Evolutionary conservation across 139 green algal genomes (phyloP), one percentile per base, ranked within the genome.

Genomic region (Coccomyxa sp.): DNA sequence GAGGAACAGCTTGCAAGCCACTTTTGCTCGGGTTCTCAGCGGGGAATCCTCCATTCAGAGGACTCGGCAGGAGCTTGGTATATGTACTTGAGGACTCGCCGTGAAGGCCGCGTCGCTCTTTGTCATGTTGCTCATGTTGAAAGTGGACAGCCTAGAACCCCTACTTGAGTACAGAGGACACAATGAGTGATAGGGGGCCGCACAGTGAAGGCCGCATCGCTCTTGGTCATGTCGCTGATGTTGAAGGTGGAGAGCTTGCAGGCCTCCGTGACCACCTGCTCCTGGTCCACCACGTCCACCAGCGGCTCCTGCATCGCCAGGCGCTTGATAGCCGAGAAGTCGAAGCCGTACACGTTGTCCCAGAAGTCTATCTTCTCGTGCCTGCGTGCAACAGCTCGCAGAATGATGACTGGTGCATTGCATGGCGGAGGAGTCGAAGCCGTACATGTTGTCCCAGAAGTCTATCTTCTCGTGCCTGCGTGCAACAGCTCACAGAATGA

Each of bases 401-500:
- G 93, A 92, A 80, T 97, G 5, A n/a, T 27, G 6, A 16, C 1
- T 0, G 31, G 34, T n/a, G 70, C 37, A 33, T 7, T 35, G 35
- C 2, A 31, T 18, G 22, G 50, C 50, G 27, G 5, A 22, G 50
- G 98, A 97, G 79, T 82, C 76, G 78, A 98, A 97, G 69, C 94
- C 95, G 82, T 98, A 98, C 44, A 98, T 95, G 55, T 97, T 88
- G 24, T 86, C 35, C 94, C 94, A 97, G 76, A 96, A 98, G 34
- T 68, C 54, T 35, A 93, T 74, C 89, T 97, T 96, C 85, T 97
- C n/a, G 77, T 91, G 6, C 83, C 84, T 64, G 88, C 88, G n/a
- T n/a, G n/a, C 18, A 64, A 7, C 72, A 89, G 24, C 89, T 85
- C 83, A 97, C 97, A 41, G 93, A 92, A 80, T 97, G 5, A n/a